Evolutionary conservation across 441 rosid genomes (phyloP).

Genomic region (Kokia cookei): DNA sequence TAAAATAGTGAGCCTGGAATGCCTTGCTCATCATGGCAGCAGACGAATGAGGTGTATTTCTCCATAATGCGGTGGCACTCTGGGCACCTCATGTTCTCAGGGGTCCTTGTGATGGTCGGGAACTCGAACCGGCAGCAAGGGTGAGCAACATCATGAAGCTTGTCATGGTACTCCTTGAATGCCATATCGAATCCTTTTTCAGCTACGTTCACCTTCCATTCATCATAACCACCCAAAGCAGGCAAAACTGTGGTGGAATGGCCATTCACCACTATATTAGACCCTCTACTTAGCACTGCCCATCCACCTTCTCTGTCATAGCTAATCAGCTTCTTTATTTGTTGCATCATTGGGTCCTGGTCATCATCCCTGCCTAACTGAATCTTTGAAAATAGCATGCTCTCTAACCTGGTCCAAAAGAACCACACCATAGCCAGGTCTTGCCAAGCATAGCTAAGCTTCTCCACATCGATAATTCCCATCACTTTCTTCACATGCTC

Average conservation of each 20-base stretch:
- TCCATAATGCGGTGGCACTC: conserved; percentile 56
- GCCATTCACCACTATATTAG: conserved; percentile 21
- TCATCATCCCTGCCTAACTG: conserved; percentile 49
- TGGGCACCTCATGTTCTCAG: conserved; percentile 49
- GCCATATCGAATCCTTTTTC: conserved; percentile 40
- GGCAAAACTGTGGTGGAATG: conserved; percentile 38
- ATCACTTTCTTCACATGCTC: conserved; percentile 31
- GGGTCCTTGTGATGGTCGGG: conserved; percentile 38
- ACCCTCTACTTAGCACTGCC: conserved; percentile 50
- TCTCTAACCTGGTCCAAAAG: conserved; percentile 58
- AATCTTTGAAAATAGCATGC: conserved; percentile 64
- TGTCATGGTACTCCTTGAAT: conserved; percentile 43
- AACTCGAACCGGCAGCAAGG: conserved; percentile 59
- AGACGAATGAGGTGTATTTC: conserved; percentile 41
- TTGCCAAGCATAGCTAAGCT: conserved; percentile 42
- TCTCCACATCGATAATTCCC: conserved; percentile 25
- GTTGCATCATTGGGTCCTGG: conserved; percentile 46
- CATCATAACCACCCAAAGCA: conserved; percentile 15
- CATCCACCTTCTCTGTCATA: conserved; percentile 34
- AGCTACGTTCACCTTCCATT: conserved; percentile 14
- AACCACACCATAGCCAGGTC: conserved; percentile 49
- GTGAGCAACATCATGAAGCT: conserved; percentile 23
- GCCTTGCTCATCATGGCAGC: conserved; percentile 52
- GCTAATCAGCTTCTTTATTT: conserved; percentile 21
- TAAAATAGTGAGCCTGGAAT: conserved; percentile 1